These are phyloP conservation scores for Saururus chinensis DNA, from an alignment of 164 flowering plant genomes.

Conservation along the genomic window DNA sequence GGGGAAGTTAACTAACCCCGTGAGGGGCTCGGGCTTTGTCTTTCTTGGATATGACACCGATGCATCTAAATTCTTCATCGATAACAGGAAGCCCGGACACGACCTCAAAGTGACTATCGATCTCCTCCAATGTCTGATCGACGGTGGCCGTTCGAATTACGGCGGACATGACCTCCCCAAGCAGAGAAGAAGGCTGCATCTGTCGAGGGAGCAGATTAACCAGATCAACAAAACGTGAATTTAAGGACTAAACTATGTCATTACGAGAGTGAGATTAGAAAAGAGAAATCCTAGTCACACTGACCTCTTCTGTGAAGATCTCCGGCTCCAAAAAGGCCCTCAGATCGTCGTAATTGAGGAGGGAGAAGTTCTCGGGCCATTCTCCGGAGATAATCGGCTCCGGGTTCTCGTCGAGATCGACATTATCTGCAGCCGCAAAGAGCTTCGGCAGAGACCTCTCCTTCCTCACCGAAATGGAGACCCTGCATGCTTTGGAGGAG, in stretches of 20 bases:
- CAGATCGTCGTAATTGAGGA: conserved; percentile 25
- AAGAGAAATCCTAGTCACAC: background rate
- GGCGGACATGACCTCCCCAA: conserved; percentile 23
- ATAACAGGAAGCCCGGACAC: conserved; percentile 21
- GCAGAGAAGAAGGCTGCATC: conserved; percentile 19
- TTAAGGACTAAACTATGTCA: background rate
- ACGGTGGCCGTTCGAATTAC: conserved; percentile 14
- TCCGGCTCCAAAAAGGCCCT: conserved; percentile 25
- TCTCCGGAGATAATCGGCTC: conserved; percentile 25
- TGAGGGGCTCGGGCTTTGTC: conserved; percentile 6
- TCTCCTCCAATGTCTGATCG: conserved; percentile 22
- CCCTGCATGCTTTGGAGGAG: background rate
- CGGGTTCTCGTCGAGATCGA: conserved; percentile 8
- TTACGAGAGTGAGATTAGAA: background rate
- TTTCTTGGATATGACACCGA: conserved; percentile 20
- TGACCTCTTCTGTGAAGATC: conserved; percentile 24
- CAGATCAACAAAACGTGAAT: background rate
- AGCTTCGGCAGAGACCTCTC: background rate
- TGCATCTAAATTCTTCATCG: conserved; percentile 10
- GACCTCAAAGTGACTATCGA: conserved; percentile 17
- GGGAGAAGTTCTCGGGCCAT: conserved; percentile 28
- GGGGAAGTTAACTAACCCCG: conserved; percentile 11
- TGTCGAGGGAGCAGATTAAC: background rate
- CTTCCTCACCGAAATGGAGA: background rate
- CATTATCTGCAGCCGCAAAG: conserved; percentile 8